These are phyloP conservation scores for Nitzschia sp. DNA, from an alignment of 108 stramenopile genomes.

Conservation along the genomic window DNA sequence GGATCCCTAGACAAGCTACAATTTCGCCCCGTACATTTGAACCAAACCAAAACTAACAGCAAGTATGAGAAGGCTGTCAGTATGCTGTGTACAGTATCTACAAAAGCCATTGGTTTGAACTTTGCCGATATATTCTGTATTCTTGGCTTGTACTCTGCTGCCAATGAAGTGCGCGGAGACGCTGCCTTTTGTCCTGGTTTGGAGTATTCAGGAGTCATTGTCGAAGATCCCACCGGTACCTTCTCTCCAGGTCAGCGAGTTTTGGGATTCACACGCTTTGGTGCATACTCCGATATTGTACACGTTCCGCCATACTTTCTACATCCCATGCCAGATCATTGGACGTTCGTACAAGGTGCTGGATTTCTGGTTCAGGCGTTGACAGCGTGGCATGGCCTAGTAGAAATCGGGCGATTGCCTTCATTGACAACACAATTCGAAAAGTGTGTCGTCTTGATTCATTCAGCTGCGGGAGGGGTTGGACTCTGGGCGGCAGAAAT, in stretches of 20 bases:
- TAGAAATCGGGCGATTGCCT: conserved; percentile 30
- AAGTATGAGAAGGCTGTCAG: background rate
- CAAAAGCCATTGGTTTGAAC: conserved; percentile 42
- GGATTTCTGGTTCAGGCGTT: conserved; percentile 38
- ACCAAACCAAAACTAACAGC: background rate
- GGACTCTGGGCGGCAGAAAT: conserved; percentile 42
- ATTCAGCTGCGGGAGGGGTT: conserved; percentile 37
- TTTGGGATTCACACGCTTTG: conserved; percentile 40
- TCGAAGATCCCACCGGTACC: conserved; percentile 20
- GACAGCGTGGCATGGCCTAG: conserved; percentile 39
- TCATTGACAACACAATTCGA: background rate
- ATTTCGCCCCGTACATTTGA: background rate
- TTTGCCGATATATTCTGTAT: conserved; percentile 51
- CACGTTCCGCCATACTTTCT: conserved; percentile 25
- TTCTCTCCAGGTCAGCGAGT: conserved; percentile 3
- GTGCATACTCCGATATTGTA: conserved; percentile 36
- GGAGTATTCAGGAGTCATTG: conserved; percentile 40
- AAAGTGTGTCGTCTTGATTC: conserved; percentile 25
- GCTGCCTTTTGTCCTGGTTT: conserved; percentile 39
- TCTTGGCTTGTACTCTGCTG: conserved; percentile 43
- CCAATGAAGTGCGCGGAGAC: conserved; percentile 20
- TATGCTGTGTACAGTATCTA: conserved; percentile 7
- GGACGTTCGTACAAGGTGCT: conserved; percentile 40
- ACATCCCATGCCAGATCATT: conserved; percentile 10
- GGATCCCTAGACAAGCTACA: conserved; percentile 17